A percentile compares a stretch with the other conserved stretches of the same genome.
phyloP scores from a whole-genome alignment of 352 stramenopile species.

The Phytophthora pistaciae region DNA sequence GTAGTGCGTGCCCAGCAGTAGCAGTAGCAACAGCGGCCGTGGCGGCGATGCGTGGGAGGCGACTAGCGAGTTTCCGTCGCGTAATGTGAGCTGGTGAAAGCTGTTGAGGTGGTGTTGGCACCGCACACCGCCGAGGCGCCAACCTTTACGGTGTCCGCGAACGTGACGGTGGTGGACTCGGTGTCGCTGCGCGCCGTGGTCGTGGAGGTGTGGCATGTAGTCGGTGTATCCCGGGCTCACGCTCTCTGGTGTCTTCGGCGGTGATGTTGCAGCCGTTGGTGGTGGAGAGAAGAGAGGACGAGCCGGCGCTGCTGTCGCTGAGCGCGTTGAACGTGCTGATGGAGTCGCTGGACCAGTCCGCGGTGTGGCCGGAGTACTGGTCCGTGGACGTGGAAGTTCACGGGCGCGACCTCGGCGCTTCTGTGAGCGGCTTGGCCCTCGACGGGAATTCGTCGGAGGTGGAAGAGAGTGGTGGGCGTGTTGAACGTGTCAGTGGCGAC shows the following conservation, averaged over 20 bases:
- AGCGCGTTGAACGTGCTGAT: constrained; percentile 5
- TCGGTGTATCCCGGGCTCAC: neutral
- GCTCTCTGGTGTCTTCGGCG: constrained; percentile 7
- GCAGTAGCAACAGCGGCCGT: no score
- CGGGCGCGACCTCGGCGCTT: constrained; percentile 1
- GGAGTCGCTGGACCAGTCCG: constrained; percentile 7
- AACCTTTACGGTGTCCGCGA: constrained; percentile 35
- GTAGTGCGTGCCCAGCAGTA: constrained; percentile 2
- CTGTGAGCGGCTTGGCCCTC: neutral
- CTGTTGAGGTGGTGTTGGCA: constrained; percentile 34
- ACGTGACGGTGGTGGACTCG: constrained; percentile 46
- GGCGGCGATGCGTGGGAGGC: constrained; percentile 10
- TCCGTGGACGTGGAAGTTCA: constrained; percentile 7
- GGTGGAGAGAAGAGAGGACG: neutral
- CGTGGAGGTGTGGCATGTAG: constrained; percentile 38
- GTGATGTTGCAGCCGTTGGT: constrained; percentile 15
- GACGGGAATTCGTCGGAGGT: neutral
- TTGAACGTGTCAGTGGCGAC: constrained; percentile 8
- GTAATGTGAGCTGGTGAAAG: constrained; percentile 27
- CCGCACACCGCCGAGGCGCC: constrained; percentile 30
- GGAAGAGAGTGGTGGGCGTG: constrained; percentile 3
- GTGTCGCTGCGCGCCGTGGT: constrained; percentile 27
- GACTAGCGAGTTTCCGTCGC: constrained; percentile 18
- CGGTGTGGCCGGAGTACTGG: constrained; percentile 21
- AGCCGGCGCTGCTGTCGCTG: constrained; percentile 18